These are phyloP conservation scores for Aspergillus sp. DNA, from an alignment of 2,329 filamentous ascomycete species.

Conservation along the genomic window DNA sequence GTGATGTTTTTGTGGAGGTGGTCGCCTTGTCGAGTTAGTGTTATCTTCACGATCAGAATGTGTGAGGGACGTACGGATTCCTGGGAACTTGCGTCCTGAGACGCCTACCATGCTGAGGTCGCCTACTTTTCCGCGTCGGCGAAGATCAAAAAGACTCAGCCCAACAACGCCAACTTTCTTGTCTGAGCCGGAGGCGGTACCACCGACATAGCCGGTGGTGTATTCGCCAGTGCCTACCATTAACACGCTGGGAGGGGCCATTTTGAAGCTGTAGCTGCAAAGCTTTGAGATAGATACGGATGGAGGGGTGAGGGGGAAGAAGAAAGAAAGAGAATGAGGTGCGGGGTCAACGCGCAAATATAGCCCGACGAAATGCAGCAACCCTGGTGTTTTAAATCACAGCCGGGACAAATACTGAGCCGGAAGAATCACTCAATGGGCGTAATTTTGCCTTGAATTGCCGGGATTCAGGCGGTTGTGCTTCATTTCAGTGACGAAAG, in stretches of 20 bases:
- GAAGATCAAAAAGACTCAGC: constrained; percentile 83
- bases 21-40: constrained; percentile 55
- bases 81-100: constrained; percentile 84
- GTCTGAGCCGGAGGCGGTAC: constrained; percentile 79
- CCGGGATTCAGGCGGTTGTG: not conserved
- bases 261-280: not conserved
- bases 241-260: constrained; percentile 14
- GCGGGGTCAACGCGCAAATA: not conserved
- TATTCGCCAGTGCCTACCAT: constrained; percentile 90
- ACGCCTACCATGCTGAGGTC: constrained; percentile 87
- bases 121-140: constrained; percentile 82
- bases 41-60: not conserved
- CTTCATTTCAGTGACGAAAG: not conserved
- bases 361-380: not conserved
- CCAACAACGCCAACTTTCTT: constrained; percentile 96
- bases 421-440: not conserved
- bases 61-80: constrained; percentile 66
- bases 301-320: not conserved
- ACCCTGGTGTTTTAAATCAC: not conserved
- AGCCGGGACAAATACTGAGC: not conserved
- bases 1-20: constrained; percentile 87
- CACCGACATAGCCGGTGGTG: constrained; percentile 90
- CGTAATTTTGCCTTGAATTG: constrained; percentile 1
- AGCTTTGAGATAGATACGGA: not conserved
- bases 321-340: not conserved